A percentile compares a stretch with the other conserved stretches of the same genome.
Conservation (phyloP, 2,329 filamentous ascomycete genomes). For the Blumeria graminis region DNA sequence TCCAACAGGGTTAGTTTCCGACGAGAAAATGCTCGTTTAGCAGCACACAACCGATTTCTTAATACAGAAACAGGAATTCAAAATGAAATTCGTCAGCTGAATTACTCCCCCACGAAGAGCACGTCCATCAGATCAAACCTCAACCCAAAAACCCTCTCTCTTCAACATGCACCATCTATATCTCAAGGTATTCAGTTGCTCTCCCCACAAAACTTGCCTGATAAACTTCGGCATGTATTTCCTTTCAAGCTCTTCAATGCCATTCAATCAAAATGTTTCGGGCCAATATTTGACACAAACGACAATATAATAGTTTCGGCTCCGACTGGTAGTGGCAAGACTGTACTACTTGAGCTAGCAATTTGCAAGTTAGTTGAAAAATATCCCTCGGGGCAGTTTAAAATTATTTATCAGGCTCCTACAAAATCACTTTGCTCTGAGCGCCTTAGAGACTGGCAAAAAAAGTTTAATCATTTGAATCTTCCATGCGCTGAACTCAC, state of each 20-base stretch:
- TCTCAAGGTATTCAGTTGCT: slow-evolving; percentile 31
- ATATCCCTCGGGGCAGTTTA: slow-evolving; percentile 37
- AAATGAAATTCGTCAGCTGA: background rate
- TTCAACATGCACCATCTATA: slow-evolving; percentile 12
- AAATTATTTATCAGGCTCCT: slow-evolving; percentile 66
- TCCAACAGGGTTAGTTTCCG: slow-evolving; percentile 10
- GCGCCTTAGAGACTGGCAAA: slow-evolving; percentile 50
- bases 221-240: slow-evolving; percentile 45
- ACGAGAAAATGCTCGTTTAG: slow-evolving; percentile 5
- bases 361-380: slow-evolving; percentile 45
- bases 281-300: slow-evolving; percentile 35
- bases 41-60: background rate
- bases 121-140: background rate
- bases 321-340: slow-evolving; percentile 72
- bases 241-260: slow-evolving; percentile 57
- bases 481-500: slow-evolving; percentile 56
- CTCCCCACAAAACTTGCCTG: slow-evolving; percentile 35
- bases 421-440: slow-evolving; percentile 68
- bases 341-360: slow-evolving; percentile 55
- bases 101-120: too few relatives aligned
- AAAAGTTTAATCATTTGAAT: slow-evolving; percentile 44
- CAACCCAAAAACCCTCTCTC: slow-evolving; percentile 4
- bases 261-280: slow-evolving; percentile 59
- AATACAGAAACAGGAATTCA: background rate
- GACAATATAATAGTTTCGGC: slow-evolving; percentile 62